Percentiles rank a stretch among this genome's conserved stretches.
Evolutionary conservation across 495 filamentous ascomycete genomes (phyloP).

Genomic region (Clohesyomyces aquaticus): DNA sequence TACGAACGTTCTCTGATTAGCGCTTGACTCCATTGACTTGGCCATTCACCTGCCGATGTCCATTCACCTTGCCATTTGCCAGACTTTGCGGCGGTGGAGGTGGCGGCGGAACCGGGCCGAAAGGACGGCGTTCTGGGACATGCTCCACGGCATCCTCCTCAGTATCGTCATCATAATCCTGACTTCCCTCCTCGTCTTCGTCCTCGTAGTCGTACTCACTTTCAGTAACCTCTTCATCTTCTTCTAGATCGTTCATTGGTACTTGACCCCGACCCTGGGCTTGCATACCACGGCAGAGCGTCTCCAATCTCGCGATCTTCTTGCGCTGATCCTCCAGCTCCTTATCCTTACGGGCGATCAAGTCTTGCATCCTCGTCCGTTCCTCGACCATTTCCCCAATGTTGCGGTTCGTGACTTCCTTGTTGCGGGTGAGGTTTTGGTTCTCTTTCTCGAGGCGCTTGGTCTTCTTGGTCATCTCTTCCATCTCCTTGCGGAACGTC

Average conservation of each 20-base stretch:
- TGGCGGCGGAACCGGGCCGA: slow-evolving; percentile 50
- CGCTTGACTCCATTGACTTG: slow-evolving; percentile 43
- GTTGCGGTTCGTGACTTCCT: slow-evolving; percentile 90
- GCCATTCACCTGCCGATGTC: slow-evolving; percentile 40
- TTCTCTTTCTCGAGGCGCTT: slow-evolving; percentile 98
- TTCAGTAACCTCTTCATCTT: slow-evolving; percentile 71
- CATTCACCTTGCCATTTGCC: slow-evolving; percentile 41
- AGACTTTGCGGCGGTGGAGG: slow-evolving; percentile 43
- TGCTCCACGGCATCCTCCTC: slow-evolving; percentile 44
- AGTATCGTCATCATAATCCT: slow-evolving; percentile 44
- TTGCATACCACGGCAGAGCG: slow-evolving; percentile 92
- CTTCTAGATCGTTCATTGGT: slow-evolving; percentile 57
- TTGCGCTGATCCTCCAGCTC: slow-evolving; percentile 81
- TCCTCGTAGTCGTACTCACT: slow-evolving; percentile 70
- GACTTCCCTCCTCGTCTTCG: slow-evolving; percentile 73
- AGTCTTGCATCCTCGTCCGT: slow-evolving; percentile 62
- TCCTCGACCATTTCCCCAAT: slow-evolving; percentile 99
- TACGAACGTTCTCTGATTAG: slow-evolving; percentile 22
- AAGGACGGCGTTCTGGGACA: slow-evolving; percentile 38
- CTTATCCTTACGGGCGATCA: slow-evolving; percentile 72
- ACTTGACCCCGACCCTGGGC: slow-evolving; percentile 75
- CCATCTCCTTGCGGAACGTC: slow-evolving; percentile 99
- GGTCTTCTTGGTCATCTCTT: slow-evolving; percentile 99
- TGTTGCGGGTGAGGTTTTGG: slow-evolving; percentile 84
- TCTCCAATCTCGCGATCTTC: slow-evolving; percentile 90